A percentile compares a stretch with the other conserved stretches of the same genome.
Evolutionary conservation across 495 filamentous ascomycete species (phyloP).

Genomic region (Cercophora newfieldiana): DNA sequence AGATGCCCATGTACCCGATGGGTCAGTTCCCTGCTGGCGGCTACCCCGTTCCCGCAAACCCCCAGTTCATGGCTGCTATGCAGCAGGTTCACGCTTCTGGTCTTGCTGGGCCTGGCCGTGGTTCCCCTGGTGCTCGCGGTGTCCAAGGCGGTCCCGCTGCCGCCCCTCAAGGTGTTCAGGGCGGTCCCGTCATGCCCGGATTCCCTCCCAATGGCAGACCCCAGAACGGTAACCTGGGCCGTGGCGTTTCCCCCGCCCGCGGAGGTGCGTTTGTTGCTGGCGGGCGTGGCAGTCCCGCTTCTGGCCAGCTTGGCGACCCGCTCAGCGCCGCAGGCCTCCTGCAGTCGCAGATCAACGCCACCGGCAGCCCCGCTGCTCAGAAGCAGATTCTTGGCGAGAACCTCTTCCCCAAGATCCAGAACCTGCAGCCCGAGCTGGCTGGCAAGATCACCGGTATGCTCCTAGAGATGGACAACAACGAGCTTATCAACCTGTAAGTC

Average conservation of each 20-base stretch:
- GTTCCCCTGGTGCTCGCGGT: constrained; percentile 69
- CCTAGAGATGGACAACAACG: constrained; percentile 95
- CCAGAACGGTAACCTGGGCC: constrained; percentile 42
- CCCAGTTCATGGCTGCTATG: constrained; percentile 62
- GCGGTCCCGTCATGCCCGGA: constrained; percentile 64
- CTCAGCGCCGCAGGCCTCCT: constrained; percentile 44
- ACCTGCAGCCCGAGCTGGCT: constrained; percentile 87
- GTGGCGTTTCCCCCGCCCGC: constrained; percentile 40
- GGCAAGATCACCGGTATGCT: constrained; percentile 99
- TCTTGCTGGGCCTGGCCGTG: constrained; percentile 61
- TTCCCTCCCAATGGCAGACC: constrained; percentile 54
- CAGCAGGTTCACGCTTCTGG: constrained; percentile 67
- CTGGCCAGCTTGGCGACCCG: constrained; percentile 39
- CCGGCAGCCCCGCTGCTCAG: constrained; percentile 68
- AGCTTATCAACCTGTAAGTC: constrained; percentile 94
- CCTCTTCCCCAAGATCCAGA: constrained; percentile 96
- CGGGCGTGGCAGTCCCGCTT: constrained; percentile 54
- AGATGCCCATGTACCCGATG: constrained; percentile 76
- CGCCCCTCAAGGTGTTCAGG: constrained; percentile 56
- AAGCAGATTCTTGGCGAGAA: constrained; percentile 98
- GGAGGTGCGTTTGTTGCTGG: constrained; percentile 41
- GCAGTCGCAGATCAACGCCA: constrained; percentile 49
- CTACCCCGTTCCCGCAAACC: constrained; percentile 50
- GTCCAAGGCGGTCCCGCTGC: constrained; percentile 69
- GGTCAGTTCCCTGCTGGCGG: constrained; percentile 72